Evolutionary conservation across 2,329 filamentous ascomycete genomes (phyloP), one percentile per base, ranked within the genome.

Genomic region (Ceratocystiopsis sp.): DNA sequence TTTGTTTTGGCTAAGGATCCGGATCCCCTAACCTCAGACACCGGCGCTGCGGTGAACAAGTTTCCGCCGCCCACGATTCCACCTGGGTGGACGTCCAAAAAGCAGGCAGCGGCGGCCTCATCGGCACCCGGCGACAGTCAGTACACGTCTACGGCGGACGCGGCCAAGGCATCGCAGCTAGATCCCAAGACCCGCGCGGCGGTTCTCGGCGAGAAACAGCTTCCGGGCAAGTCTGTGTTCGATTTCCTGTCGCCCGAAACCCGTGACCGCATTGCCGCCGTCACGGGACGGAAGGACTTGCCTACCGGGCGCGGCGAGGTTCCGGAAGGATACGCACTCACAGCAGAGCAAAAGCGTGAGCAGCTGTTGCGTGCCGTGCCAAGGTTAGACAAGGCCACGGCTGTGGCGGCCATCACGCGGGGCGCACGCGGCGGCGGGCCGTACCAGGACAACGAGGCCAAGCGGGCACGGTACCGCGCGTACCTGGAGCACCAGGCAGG

Each of bases 181-280:
- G 77, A 93, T 56, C 78, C 84, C 1, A 79, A 75, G 54, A 68
- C 80, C 37, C 76, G 91, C 48, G 87, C 86, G 13, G 76, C 76
- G 4, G 67, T 93, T 1, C 68, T 96, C 1, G 87, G 87, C 34
- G 89, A 95, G 61, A 68, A 74, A 35, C 72, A 75, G 34, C 65
- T 96, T 0, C 87, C 87, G 0, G 84, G 85, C 1, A 95, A 96
- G 62, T 96, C 91, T 0, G 78, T 98, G 3, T 98, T 96, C 58
- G 87, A 96, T 60, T 98, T 83, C 59, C 71, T 98, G 50, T 83
- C 83, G 0, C 69, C 84, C 0, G 72, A 81, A 33, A 76, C 83
- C 4, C 77, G 91, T 48, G 80, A 89, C 42, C 75, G 79, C 21
- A 71, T 98, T 38, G 85, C 72, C 3, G 69, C 75, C 12, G 78